Evolutionary conservation across 2,329 filamentous ascomycete genomes (phyloP).

Genomic region (Raffaelea arxii): DNA sequence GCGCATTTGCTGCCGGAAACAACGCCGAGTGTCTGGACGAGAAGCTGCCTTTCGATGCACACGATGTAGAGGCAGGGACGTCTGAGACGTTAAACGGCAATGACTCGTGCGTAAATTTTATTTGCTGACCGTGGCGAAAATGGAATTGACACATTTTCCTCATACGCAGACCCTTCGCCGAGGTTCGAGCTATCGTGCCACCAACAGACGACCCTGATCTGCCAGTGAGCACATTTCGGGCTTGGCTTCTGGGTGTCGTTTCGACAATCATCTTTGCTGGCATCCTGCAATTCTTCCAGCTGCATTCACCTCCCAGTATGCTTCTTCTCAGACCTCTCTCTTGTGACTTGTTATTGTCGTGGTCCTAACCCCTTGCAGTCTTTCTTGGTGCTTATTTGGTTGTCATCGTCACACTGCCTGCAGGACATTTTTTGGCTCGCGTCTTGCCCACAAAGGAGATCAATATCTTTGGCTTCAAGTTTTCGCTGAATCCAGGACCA

Average conservation of each 20-base stretch:
- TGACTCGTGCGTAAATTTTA: no score
- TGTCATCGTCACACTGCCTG: slow-evolving; percentile 44
- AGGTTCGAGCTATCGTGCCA: slow-evolving; percentile 44
- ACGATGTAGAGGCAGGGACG: no score
- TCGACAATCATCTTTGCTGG: not conserved
- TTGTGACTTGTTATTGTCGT: not conserved
- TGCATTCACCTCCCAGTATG: not conserved
- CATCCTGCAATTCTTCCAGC: not conserved
- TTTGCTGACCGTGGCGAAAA: no score
- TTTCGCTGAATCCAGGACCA: slow-evolving; percentile 43
- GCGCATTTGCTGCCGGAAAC: no score
- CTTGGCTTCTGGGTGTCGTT: not conserved
- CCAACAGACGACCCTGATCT: not conserved
- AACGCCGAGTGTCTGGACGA: no score
- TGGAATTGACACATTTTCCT: no score
- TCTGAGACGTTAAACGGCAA: no score
- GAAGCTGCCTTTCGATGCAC: no score
- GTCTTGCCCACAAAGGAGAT: slow-evolving; percentile 39
- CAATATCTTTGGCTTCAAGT: slow-evolving; percentile 35
- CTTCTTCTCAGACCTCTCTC: not conserved
- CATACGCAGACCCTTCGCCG: not conserved
- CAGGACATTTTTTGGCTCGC: slow-evolving; percentile 49
- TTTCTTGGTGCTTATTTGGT: no score
- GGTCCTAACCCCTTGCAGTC: no score
- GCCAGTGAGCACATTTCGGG: not conserved